A percentile compares a stretch with the other conserved stretches of the same genome.
Conservation (phyloP, 2,329 filamentous ascomycete genomes). For the Claviceps sp. region DNA sequence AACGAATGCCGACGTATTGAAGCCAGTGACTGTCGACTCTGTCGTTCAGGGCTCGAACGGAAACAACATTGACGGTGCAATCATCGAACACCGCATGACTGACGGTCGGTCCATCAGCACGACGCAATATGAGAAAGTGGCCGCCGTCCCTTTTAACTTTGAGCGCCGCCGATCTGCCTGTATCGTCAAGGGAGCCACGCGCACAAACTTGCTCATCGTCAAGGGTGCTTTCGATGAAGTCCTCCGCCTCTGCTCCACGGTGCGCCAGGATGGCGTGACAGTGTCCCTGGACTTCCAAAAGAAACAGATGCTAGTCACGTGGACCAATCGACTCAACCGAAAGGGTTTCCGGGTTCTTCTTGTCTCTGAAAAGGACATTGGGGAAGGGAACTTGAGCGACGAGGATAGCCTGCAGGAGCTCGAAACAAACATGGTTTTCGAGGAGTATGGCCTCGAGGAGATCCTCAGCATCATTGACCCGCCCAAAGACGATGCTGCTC, state of each 20-base stretch:
- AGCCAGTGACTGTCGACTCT: slow-evolving; percentile 16
- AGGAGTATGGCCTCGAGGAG: slow-evolving; percentile 9
- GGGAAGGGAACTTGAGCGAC: slow-evolving; percentile 6
- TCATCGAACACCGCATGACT: slow-evolving; percentile 8
- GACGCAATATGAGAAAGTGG: slow-evolving; percentile 12
- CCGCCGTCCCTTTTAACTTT: slow-evolving; percentile 15
- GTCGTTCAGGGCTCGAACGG: slow-evolving; percentile 13
- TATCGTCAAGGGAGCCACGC: slow-evolving; percentile 11
- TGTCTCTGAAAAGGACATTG: slow-evolving; percentile 12
- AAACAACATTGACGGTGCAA: slow-evolving; percentile 17
- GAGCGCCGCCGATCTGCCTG: slow-evolving; percentile 13
- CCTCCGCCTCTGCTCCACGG: slow-evolving; percentile 10
- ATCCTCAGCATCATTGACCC: slow-evolving; percentile 17
- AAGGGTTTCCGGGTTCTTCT: slow-evolving; percentile 13
- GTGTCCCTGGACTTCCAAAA: slow-evolving; percentile 9
- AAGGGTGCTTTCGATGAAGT: slow-evolving; percentile 19
- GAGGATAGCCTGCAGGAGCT: slow-evolving; percentile 12
- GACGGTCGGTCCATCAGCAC: slow-evolving; percentile 8
- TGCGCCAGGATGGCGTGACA: slow-evolving; percentile 8
- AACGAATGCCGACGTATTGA: slow-evolving; percentile 10
- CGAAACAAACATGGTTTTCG: slow-evolving; percentile 12
- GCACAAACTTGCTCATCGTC: slow-evolving; percentile 15
- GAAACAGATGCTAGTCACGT: slow-evolving; percentile 7
- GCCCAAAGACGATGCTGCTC: slow-evolving; percentile 14
- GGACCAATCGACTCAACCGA: slow-evolving; percentile 8